These are phyloP conservation scores for Delphinella strobiligena DNA, from an alignment of 2,329 filamentous ascomycete genomes.

Conservation along the genomic window DNA sequence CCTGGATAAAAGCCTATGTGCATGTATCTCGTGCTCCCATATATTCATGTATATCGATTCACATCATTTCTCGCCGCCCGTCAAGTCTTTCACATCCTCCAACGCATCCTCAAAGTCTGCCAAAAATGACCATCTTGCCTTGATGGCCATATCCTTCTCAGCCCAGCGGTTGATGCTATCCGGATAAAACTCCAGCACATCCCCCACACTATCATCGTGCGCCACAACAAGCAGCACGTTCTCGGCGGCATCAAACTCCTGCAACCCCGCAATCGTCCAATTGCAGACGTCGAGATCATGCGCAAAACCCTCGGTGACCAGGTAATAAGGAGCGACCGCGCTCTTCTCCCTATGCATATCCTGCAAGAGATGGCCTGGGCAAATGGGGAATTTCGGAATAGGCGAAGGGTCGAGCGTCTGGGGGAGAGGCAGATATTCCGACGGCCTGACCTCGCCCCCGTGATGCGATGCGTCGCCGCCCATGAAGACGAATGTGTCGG, in stretches of 20 bases:
- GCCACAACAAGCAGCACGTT: slow-evolving; percentile 35
- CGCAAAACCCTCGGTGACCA: slow-evolving; percentile 20
- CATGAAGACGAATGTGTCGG: slow-evolving; percentile 36
- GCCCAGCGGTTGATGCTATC: slow-evolving; percentile 35
- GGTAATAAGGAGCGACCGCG: slow-evolving; percentile 24
- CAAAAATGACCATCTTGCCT: slow-evolving; percentile 39
- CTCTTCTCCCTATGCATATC: slow-evolving; percentile 24
- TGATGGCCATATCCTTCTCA: slow-evolving; percentile 33
- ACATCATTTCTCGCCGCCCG: background rate
- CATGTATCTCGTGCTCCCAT: no score
- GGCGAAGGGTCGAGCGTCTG: slow-evolving; percentile 23
- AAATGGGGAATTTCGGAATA: slow-evolving; percentile 15
- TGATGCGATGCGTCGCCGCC: slow-evolving; percentile 39
- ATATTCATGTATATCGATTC: background rate
- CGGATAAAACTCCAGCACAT: slow-evolving; percentile 36
- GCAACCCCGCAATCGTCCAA: slow-evolving; percentile 33
- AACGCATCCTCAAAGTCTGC: slow-evolving; percentile 36
- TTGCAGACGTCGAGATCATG: slow-evolving; percentile 22
- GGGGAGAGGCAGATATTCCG: slow-evolving; percentile 27
- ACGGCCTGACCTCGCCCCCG: slow-evolving; percentile 34
- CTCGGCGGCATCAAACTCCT: slow-evolving; percentile 33
- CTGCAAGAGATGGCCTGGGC: slow-evolving; percentile 30
- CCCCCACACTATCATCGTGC: slow-evolving; percentile 31
- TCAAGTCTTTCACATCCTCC: slow-evolving; percentile 7
- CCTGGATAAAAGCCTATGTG: no score